Base-by-base conservation (phyloP, 192 early-diverging fungal genomes). In the Rhizophagus clarus region DNA sequence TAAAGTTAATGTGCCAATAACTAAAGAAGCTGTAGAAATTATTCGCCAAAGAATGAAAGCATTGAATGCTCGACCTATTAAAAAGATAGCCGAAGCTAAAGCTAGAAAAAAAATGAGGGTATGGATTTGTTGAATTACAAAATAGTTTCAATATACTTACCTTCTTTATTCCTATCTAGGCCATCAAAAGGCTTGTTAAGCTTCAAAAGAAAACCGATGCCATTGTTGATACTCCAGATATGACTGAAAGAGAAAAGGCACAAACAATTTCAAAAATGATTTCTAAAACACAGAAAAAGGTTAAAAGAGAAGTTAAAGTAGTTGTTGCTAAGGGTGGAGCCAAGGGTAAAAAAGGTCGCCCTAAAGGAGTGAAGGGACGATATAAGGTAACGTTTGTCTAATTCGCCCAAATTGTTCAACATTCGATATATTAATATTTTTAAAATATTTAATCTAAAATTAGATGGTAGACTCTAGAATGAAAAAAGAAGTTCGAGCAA, bases 51-150 rank as follows among this genome's bases (percentile, higher is more conserved):
- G 92, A 77, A 88, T 96, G 73, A 91, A 90, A 85, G 96, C 95
- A 26, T 88, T 99, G 80, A 93, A 99, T 84, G 98, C 96, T 4
- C 94, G 97, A 29, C 97, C 98, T 26, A 99, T 99, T 86, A 99
- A 99, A 85, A 99, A 98, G 90, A 93, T 99, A 47, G 97, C 96
- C 12, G 98, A 99, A 88, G 98, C 98, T 63, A 98, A 97, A 86
- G 96, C 95, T 61, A 89, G 98, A 70, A 98, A 99, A 89, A 95
- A 97, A 92, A 87, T 95, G 83, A 89, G 93, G 78, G 87, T 84
- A 76, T 61, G 17, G 28, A 64, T 75, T 11, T n/a, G 29, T 72
- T 69, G 22, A 67, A 29, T 67, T 67, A 32, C 4, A 20, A 69
- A 69, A 40, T 29, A 37, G 37, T 29, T 32, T 34, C 37, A 40